Evolutionary conservation across 805 yeast species (phyloP).

Genomic region (Candida tallmaniae): DNA sequence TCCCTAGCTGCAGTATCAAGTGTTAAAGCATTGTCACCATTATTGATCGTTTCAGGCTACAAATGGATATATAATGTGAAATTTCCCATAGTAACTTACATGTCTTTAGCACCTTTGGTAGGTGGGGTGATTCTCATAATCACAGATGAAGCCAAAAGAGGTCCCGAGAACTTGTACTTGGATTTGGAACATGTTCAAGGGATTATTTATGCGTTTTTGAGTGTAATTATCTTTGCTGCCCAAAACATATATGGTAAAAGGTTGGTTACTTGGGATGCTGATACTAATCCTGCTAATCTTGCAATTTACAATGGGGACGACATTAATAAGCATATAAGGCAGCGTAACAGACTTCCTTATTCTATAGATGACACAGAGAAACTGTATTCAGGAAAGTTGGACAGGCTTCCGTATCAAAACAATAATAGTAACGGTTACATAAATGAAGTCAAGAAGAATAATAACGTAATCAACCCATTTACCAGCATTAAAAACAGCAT

Average conservation of each 20-base stretch:
- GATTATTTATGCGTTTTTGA: slow-evolving; percentile 58
- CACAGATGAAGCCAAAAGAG: slow-evolving; percentile 20
- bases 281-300: slow-evolving; percentile 23
- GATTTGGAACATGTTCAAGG: slow-evolving; percentile 47
- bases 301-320: slow-evolving; percentile 13
- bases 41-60: slow-evolving; percentile 55
- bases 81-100: slow-evolving; percentile 47
- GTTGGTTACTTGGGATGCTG: slow-evolving; percentile 54
- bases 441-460: slow-evolving; percentile 12
- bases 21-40: slow-evolving; percentile 63
- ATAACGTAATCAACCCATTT: slow-evolving; percentile 18
- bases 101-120: slow-evolving; percentile 49
- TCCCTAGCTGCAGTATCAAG: slow-evolving; percentile 69
- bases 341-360: slow-evolving; percentile 26
- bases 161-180: background rate
- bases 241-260: slow-evolving; percentile 86
- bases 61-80: slow-evolving; percentile 45
- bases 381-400: slow-evolving; percentile 23
- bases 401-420: slow-evolving; percentile 17
- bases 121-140: slow-evolving; percentile 51
- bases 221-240: slow-evolving; percentile 73
- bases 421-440: slow-evolving; percentile 6
- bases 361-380: slow-evolving; percentile 34
- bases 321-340: slow-evolving; percentile 13
- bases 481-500: slow-evolving; percentile 12